Evolutionary conservation across 179 eudicot species (phyloP).

Genomic region (Nepenthes alata): DNA sequence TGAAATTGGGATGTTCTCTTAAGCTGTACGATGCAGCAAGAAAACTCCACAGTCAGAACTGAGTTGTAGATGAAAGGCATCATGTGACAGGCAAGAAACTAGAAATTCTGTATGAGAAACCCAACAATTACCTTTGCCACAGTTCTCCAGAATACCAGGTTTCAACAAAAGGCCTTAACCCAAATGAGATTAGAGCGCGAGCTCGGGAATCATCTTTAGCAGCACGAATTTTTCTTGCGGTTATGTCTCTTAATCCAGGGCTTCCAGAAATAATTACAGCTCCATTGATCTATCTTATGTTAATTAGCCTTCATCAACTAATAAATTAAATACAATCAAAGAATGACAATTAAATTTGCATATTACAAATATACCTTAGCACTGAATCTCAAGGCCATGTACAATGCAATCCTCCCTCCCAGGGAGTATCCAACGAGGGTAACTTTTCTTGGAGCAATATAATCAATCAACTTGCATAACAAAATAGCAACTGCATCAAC

Average conservation of each 20-base stretch:
- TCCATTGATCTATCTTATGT: constrained; percentile 41
- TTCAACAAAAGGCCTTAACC: constrained; percentile 49
- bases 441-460: constrained; percentile 39
- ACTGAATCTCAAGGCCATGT: constrained; percentile 54
- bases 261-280: constrained; percentile 88
- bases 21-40: constrained; percentile 34
- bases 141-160: constrained; percentile 66
- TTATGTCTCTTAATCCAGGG: constrained; percentile 55
- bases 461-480: constrained; percentile 34
- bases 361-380: constrained; percentile 37
- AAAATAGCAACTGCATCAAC: constrained; percentile 47
- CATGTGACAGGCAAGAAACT: not conserved
- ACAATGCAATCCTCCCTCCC: constrained; percentile 89
- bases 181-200: constrained; percentile 34
- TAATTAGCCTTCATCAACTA: not conserved
- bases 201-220: constrained; percentile 75
- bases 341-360: constrained; percentile 1
- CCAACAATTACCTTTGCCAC: constrained; percentile 61
- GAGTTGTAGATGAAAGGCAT: not conserved
- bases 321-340: not conserved
- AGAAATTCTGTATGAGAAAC: constrained; percentile 1
- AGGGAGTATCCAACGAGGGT: constrained; percentile 81
- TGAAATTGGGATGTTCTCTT: constrained; percentile 68
- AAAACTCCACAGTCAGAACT: no score
- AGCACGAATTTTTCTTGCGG: constrained; percentile 47